phyloP scores from a whole-genome alignment of 2,329 filamentous ascomycete genomes.

The Pseudogymnoascus verrucosus region DNA sequence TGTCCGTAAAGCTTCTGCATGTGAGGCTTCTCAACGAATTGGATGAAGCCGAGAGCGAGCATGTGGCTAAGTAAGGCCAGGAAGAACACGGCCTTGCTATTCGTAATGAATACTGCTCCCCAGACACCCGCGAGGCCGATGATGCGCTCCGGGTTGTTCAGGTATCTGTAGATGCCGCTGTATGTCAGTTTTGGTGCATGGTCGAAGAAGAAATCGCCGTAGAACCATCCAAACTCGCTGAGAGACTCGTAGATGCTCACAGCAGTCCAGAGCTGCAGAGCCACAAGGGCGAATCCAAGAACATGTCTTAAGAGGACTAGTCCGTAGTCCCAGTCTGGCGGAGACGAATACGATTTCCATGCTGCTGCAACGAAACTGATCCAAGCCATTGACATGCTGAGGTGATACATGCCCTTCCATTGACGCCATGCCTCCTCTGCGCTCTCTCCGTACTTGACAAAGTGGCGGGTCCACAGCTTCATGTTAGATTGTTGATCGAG shows the following conservation, averaged over 20 bases:
- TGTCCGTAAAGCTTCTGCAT: slow-evolving; percentile 97
- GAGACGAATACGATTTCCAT: slow-evolving; percentile 94
- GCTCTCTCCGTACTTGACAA: slow-evolving; percentile 91
- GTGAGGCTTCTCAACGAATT: slow-evolving; percentile 89
- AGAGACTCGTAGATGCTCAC: slow-evolving; percentile 90
- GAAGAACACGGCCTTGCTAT: slow-evolving; percentile 78
- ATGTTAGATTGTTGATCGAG: slow-evolving; percentile 78
- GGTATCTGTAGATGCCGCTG: slow-evolving; percentile 92
- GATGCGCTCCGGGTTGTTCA: slow-evolving; percentile 95
- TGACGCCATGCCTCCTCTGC: slow-evolving; percentile 90
- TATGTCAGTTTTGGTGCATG: slow-evolving; percentile 84
- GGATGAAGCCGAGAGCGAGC: slow-evolving; percentile 78
- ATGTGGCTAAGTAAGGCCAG: slow-evolving; percentile 80
- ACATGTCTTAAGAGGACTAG: slow-evolving; percentile 81
- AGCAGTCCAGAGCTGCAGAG: slow-evolving; percentile 86
- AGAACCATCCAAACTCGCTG: slow-evolving; percentile 98
- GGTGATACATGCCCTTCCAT: slow-evolving; percentile 93
- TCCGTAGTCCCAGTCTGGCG: slow-evolving; percentile 79
- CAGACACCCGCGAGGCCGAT: slow-evolving; percentile 92
- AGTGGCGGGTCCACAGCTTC: slow-evolving; percentile 95
- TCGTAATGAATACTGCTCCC: slow-evolving; percentile 89
- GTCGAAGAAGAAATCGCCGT: slow-evolving; percentile 97
- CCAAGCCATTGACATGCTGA: slow-evolving; percentile 87
- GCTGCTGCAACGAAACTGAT: slow-evolving; percentile 81
- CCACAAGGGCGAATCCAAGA: slow-evolving; percentile 69